A percentile compares a stretch with the other conserved stretches of the same genome.
Conservation (phyloP, 805 yeast genomes). For the Wickerhamomyces xylosicus region DNA sequence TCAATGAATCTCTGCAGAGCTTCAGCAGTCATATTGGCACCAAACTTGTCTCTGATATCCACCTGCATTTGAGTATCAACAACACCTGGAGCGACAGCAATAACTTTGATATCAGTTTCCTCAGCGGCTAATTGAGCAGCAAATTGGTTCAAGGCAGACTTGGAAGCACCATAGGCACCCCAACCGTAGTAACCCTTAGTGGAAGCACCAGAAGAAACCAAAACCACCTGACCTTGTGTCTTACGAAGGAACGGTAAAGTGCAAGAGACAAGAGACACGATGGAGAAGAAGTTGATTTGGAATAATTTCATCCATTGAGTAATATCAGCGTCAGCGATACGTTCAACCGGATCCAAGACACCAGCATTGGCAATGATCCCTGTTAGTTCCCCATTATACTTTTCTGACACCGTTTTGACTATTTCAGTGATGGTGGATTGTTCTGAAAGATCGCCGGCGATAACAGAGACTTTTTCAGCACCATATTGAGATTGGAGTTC, state of each 20-base stretch:
- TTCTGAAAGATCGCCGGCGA: slow-evolving; percentile 54
- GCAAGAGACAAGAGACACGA: slow-evolving; percentile 44
- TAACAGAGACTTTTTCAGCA: slow-evolving; percentile 33
- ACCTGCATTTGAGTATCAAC: slow-evolving; percentile 87
- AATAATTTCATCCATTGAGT: slow-evolving; percentile 52
- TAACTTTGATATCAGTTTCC: slow-evolving; percentile 44
- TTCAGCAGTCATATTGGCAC: slow-evolving; percentile 48
- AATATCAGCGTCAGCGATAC: slow-evolving; percentile 41
- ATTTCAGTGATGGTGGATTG: slow-evolving; percentile 25
- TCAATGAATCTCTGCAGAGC: slow-evolving; percentile 53
- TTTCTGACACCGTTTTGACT: slow-evolving; percentile 19
- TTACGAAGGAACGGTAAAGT: slow-evolving; percentile 49
- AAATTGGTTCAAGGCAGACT: slow-evolving; percentile 83
- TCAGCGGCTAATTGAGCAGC: slow-evolving; percentile 59
- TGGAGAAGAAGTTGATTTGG: slow-evolving; percentile 72
- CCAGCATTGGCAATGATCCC: slow-evolving; percentile 76
- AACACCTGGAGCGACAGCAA: slow-evolving; percentile 90
- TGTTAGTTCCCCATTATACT: slow-evolving; percentile 19
- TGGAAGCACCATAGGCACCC: slow-evolving; percentile 88
- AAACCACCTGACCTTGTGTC: slow-evolving; percentile 53
- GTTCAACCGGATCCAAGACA: slow-evolving; percentile 64
- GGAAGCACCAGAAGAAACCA: slow-evolving; percentile 88
- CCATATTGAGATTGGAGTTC: slow-evolving; percentile 35
- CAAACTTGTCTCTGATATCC: slow-evolving; percentile 59
- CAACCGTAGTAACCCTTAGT: slow-evolving; percentile 55